Conservation (phyloP, 345 rosid species). For the Euphorbia pulcherrima region DNA sequence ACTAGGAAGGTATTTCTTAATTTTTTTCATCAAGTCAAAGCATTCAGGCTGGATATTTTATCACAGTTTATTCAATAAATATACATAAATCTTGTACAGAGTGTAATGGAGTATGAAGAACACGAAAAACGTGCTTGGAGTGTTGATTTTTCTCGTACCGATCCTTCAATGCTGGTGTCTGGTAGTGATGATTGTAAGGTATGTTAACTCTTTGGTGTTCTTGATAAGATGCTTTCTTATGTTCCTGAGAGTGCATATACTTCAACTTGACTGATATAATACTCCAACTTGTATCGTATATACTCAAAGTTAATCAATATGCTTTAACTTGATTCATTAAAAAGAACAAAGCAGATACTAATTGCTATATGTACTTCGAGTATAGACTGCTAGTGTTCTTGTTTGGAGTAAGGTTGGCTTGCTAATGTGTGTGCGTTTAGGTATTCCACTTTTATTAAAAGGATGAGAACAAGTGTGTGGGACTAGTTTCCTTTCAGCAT, state of each 20-base stretch:
- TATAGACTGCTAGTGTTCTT: neutral
- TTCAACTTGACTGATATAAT: neutral
- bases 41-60: neutral
- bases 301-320: too few species aligned
- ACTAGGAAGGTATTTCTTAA: slow-evolving; percentile 64
- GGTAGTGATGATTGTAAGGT: slow-evolving; percentile 99
- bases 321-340: neutral
- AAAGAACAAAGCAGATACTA: slow-evolving; percentile 8
- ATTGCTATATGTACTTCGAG: neutral
- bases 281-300: too few species aligned
- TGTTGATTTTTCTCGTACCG: slow-evolving; percentile 90
- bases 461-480: neutral
- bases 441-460: neutral
- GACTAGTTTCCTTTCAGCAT: neutral
- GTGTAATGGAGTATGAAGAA: slow-evolving; percentile 97
- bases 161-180: slow-evolving; percentile 95
- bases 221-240: slow-evolving; percentile 10
- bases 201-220: slow-evolving; percentile 11
- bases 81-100: slow-evolving; percentile 36
- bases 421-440: neutral
- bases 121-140: slow-evolving; percentile 99
- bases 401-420: neutral
- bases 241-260: neutral
- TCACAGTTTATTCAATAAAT: slow-evolving; percentile 7
- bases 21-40: neutral